Base-by-base conservation (phyloP, 2,329 filamentous ascomycete genomes). In the Apiospora arundinis region DNA sequence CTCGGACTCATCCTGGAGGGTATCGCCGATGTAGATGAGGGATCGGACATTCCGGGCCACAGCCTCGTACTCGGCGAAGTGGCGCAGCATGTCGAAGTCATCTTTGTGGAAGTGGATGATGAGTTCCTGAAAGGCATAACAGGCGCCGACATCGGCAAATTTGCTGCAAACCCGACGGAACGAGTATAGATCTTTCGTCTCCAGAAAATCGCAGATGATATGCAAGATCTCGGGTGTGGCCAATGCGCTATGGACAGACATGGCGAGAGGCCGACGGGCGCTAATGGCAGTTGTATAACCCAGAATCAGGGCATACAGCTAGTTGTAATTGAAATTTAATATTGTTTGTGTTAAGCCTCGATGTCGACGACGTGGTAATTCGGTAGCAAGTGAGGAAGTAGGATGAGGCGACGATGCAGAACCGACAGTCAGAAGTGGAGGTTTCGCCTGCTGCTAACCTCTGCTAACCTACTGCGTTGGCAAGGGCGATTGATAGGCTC, bases 101-200 rank as follows among this genome's bases (percentile, higher is more conserved):
- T 70, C 67, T 25, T 75, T 25, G 72, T 80, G 67, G 69, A 80
- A 46, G 66, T 75, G 72, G 74, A 80, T 70, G 18, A 73, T 73
- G 73, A 81, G 66, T 63, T 82, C 48, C 75, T 82, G 52, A 75
- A 88, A 69, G 85, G 90, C 71, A 85, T 76, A 76, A 48, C 73
- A 71, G 9, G 76, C 77, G 21, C 74, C 77, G 40, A 76, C 71
- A 48, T 76, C 74, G 12, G 76, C 76, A 48, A 77, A 78, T 2
- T 71, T 44, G 52, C 69, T 76, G 65, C 73, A 73, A 49, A 75
- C 76, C 11, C 78, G 75, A 7, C 78, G 78, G 46, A 79, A 78
- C 28, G 71, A 74, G 46, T 73, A 70, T 8, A 79, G 45, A 44
- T 79, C 76, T 42, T 76, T 71, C 32, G 74, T 70, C 11, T 72